Percentiles rank a stretch among this genome's conserved stretches.
These are phyloP conservation scores for Penicillium sumatraense DNA, from an alignment of 2,329 filamentous ascomycete genomes.

Conservation along the genomic window DNA sequence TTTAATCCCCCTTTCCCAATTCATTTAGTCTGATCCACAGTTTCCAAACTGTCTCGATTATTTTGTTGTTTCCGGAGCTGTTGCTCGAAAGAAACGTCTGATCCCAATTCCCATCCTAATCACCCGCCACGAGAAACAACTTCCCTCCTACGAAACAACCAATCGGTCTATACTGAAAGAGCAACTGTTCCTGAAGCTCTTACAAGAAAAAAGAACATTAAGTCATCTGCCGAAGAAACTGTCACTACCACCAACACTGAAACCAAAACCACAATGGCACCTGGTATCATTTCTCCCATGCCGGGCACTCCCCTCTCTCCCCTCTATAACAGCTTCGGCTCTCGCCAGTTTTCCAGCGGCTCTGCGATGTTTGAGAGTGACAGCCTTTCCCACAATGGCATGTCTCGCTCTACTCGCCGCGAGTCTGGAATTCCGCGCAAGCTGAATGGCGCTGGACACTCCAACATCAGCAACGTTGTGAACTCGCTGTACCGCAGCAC, in stretches of 20 bases:
- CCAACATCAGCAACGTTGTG: conserved; percentile 36
- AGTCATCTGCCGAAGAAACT: not conserved
- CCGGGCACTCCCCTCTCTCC: conserved; percentile 23
- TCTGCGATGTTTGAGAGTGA: conserved; percentile 26
- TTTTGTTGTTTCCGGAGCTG: conserved; percentile 26
- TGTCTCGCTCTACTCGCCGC: conserved; percentile 20
- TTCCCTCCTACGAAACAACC: not conserved
- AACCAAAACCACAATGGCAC: conserved; percentile 19
- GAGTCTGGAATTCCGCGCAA: conserved; percentile 21
- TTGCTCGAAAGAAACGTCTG: conserved; percentile 21
- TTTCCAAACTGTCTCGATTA: conserved; percentile 21
- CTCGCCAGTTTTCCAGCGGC: conserved; percentile 19
- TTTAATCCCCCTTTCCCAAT: conserved; percentile 1
- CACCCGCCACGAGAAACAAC: conserved; percentile 11
- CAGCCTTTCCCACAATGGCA: conserved; percentile 24
- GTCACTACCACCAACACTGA: not conserved
- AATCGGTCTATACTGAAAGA: conserved; percentile 3
- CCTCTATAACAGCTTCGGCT: conserved; percentile 19
- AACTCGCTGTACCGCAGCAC: conserved; percentile 35
- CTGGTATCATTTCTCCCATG: conserved; percentile 23
- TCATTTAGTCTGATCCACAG: not conserved
- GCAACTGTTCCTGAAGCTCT: conserved; percentile 9
- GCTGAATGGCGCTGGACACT: conserved; percentile 24
- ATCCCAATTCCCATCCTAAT: conserved; percentile 7
- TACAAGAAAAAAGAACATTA: conserved; percentile 2